Percentiles rank a stretch among this genome's conserved stretches.
Evolutionary conservation across 768 basidiomycete genomes (phyloP).

Genomic region (Leucocoprinus sp.): DNA sequence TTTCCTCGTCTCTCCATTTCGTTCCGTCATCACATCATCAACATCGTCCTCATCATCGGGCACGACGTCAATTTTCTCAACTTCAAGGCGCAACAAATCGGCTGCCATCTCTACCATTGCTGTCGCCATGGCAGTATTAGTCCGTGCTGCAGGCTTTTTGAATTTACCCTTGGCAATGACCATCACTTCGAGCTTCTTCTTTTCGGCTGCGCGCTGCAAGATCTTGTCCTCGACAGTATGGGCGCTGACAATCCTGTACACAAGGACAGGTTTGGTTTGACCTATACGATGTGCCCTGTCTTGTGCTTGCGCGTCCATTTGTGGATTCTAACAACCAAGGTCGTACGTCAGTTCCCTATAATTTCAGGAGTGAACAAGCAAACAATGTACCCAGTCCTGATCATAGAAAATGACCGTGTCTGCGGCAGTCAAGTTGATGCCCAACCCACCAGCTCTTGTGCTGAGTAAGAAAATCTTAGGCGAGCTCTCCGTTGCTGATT

Average conservation of each 20-base stretch:
- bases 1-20: not conserved
- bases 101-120: slow-evolving; percentile 74
- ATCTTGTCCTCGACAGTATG: slow-evolving; percentile 92
- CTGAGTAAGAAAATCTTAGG: slow-evolving; percentile 74
- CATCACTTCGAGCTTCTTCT: slow-evolving; percentile 85
- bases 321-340: slow-evolving; percentile 62
- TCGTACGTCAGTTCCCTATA: not conserved
- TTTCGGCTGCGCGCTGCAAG: slow-evolving; percentile 79
- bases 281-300: slow-evolving; percentile 96
- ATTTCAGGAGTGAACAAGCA: slow-evolving; percentile 2
- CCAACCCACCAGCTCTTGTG: slow-evolving; percentile 73
- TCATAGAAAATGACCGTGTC: slow-evolving; percentile 95
- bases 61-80: slow-evolving; percentile 85
- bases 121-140: slow-evolving; percentile 19
- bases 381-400: slow-evolving; percentile 68
- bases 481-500: slow-evolving; percentile 50
- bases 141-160: slow-evolving; percentile 57
- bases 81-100: slow-evolving; percentile 69
- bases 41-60: slow-evolving; percentile 52
- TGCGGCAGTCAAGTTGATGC: slow-evolving; percentile 73
- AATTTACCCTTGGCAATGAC: slow-evolving; percentile 96
- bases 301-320: slow-evolving; percentile 95
- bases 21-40: not conserved
- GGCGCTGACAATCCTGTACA: slow-evolving; percentile 79
- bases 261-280: slow-evolving; percentile 83